These are phyloP conservation scores for Chalciporus sphaerocephalus DNA, from an alignment of 768 basidiomycete species.

Conservation along the genomic window DNA sequence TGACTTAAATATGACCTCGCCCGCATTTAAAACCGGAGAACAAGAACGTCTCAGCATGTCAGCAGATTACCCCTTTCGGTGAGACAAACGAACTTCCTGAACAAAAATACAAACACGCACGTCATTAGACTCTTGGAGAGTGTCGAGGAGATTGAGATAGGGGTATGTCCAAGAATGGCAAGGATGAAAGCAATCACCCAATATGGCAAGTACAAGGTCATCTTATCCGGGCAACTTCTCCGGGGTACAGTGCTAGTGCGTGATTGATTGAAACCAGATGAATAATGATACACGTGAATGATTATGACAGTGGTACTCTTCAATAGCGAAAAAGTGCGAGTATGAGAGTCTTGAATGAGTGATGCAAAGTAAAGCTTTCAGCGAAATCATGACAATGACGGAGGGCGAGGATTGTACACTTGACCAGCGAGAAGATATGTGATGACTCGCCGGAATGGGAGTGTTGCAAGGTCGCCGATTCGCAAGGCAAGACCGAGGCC, in stretches of 20 bases:
- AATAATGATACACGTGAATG: slow-evolving; percentile 17
- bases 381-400: slow-evolving; percentile 14
- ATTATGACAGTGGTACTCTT: slow-evolving; percentile 6
- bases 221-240: background rate
- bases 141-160: slow-evolving; percentile 9
- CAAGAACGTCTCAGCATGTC: slow-evolving; percentile 11
- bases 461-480: slow-evolving; percentile 27
- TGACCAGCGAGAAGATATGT: slow-evolving; percentile 22
- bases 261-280: background rate
- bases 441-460: slow-evolving; percentile 26
- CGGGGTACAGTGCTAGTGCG: background rate
- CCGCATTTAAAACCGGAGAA: slow-evolving; percentile 6
- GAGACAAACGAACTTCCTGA: slow-evolving; percentile 21
- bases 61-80: slow-evolving; percentile 2
- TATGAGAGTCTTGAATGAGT: slow-evolving; percentile 2
- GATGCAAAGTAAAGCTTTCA: background rate
- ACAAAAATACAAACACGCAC: slow-evolving; percentile 23
- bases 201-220: slow-evolving; percentile 23
- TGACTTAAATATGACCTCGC: slow-evolving; percentile 14
- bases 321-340: slow-evolving; percentile 3
- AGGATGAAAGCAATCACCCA: slow-evolving; percentile 27
- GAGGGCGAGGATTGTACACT: slow-evolving; percentile 20
- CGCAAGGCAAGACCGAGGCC: slow-evolving; percentile 27
- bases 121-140: slow-evolving; percentile 4
- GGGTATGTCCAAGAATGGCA: slow-evolving; percentile 20